Base-by-base conservation (phyloP, 2,329 filamentous ascomycete species). In the Neoascochyta sp. region DNA sequence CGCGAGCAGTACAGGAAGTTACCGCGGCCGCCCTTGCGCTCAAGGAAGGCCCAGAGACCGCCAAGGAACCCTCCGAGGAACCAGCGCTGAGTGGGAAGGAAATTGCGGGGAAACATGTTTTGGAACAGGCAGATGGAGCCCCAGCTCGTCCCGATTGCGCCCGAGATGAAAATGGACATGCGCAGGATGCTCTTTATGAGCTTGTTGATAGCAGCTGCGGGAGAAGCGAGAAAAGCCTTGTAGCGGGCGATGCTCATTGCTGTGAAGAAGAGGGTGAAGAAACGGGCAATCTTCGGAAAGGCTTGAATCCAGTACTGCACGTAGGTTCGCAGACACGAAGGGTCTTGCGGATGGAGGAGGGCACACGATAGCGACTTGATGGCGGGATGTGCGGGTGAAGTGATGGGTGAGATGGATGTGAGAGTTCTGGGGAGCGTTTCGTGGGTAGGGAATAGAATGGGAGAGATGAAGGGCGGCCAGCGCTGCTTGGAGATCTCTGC, bases 51-150 rank as follows among this genome's bases (percentile, higher is more conserved):
- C 80, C 89, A 95, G 15, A 92, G 63, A 0, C 92, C 92, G 1
- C 84, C 87, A 1, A 93, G 54, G 59, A 90, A 85, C 6, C 92
- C 90, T 29, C 86, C 86, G 0, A 95, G 69, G 72, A 93, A 95
- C 73, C 92, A 93, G 13, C 92, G 78, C 58, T 92, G 84, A 0
- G 83, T 89, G 0, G 89, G 77, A 1, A 95, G 71, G 7, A 88
- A 70, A 5, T 74, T 74, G 3, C 82, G 75, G 0, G 90, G 88
- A 2, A 96, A 73, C 52, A 83, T 74, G 24, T 75, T 69, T 63
- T 94, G 86, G 70, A 95, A 88, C 52, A 95, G 74, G 67, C 90
- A 98, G 47, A 95, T 81, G 34, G 80, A 83, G 1, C 81, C 88
- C 92, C 92, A 98, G 17, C 80, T 78, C 0, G 86, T 86, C 9